Evolutionary conservation across 176 grass and related monocot species (phyloP), one percentile per base, ranked within the genome.

Genomic region (Bothriochloa decipiens): DNA sequence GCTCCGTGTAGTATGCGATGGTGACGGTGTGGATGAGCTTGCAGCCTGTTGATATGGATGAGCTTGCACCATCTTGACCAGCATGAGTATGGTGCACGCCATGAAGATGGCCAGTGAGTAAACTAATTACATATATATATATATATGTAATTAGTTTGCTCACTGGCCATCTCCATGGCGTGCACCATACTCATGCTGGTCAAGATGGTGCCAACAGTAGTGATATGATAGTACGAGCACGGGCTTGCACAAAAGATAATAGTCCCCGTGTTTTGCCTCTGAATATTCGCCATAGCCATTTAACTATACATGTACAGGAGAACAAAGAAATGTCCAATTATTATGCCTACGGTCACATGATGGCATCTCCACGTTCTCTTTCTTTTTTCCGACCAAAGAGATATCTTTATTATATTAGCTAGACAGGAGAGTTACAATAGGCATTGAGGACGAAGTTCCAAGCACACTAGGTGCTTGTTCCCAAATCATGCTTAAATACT

Each of bases 191-290:
- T 23, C 53, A 57, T 58, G 35, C 18, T 20, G 22, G 16, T 40
- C 22, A 71, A 71, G 68, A 71, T 25, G 63, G 28, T 33, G 63
- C 63, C 63, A 66, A 33, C 28, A 66, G 6, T 33, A 1, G 67
- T 40, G 36, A 70, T 41, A 36, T 22, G 36, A 40, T 70, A 41
- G 67, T 70, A 70, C 67, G 67, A 70, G 67, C 67, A 70, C 67
- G 67, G 67, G 67, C 67, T 70, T 69, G 67, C 39, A 70, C 20
- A 70, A 41, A 41, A 36, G 36, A 70, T 69, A 40, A 10, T 70
- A 36, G 36, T 41, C 67, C 67, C 67, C 33, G 20, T n/a, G 36
- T 70, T 70, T 41, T 4, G 36, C 67, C 33, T 39, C 2, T 32
- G 29, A 32, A 32, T 32, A 32, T 32, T 32, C 66, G 9, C 35